Evolutionary conservation across 2,329 filamentous ascomycete species (phyloP).

Genomic region (Chlorencoelia australis): DNA sequence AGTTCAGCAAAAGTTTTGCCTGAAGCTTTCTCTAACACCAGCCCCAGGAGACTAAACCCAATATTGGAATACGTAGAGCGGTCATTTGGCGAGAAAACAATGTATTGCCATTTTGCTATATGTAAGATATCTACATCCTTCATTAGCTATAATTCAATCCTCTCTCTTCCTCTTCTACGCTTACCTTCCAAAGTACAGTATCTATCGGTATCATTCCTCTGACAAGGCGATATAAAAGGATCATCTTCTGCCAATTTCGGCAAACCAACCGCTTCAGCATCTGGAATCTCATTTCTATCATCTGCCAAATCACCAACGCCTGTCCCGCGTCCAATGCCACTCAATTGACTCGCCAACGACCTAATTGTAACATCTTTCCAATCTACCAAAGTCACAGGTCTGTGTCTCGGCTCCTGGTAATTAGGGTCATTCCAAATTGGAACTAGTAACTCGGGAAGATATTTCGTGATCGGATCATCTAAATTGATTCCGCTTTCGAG

Average conservation of each 20-base stretch:
- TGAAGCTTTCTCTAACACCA: too few relatives aligned
- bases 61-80: too few relatives aligned
- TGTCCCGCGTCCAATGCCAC: not conserved
- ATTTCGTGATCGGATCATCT: constrained; percentile 1
- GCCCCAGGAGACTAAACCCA: too few relatives aligned
- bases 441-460: not conserved
- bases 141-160: too few relatives aligned
- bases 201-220: not conserved
- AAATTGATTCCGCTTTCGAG: too few relatives aligned
- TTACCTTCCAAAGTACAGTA: not conserved
- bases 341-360: not conserved
- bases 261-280: not conserved
- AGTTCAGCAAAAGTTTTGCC: too few relatives aligned
- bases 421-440: too few relatives aligned
- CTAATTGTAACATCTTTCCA: constrained; percentile 1
- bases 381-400: not conserved
- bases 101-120: too few relatives aligned
- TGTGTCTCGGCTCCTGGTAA: not conserved
- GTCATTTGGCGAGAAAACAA: too few relatives aligned
- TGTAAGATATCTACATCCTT: too few relatives aligned
- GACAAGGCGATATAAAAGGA: not conserved
- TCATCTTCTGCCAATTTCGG: not conserved
- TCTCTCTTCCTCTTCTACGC: not conserved
- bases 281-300: not conserved
- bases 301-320: not conserved